Percentiles rank a stretch among this genome's conserved stretches.
Conservation (phyloP, 768 basidiomycete genomes). For the Boletellus emodensis region DNA sequence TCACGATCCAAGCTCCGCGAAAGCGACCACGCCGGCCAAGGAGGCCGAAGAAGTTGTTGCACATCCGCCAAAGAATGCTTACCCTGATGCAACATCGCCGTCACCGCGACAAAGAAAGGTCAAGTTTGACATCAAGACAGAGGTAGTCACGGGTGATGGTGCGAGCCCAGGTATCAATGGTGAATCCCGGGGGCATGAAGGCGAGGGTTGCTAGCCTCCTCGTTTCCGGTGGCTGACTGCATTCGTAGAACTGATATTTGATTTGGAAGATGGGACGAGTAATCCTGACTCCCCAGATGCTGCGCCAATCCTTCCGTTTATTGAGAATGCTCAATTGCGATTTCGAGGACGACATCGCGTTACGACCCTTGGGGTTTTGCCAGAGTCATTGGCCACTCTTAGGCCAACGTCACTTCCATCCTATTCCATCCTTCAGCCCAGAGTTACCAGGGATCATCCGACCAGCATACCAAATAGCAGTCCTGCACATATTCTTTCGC, state of each 20-base stretch:
- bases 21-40: slow-evolving; percentile 6
- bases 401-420: slow-evolving; percentile 68
- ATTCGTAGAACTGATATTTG: slow-evolving; percentile 62
- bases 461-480: not conserved
- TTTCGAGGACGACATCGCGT: slow-evolving; percentile 25
- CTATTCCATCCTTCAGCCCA: slow-evolving; percentile 52
- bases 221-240: slow-evolving; percentile 3
- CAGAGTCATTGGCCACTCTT: slow-evolving; percentile 55
- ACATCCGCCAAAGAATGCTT: slow-evolving; percentile 17
- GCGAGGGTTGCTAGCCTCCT: slow-evolving; percentile 31
- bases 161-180: slow-evolving; percentile 32
- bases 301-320: slow-evolving; percentile 36
- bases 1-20: slow-evolving; percentile 11
- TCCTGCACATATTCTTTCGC: not conserved
- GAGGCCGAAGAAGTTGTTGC: slow-evolving; percentile 6
- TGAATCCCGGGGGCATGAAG: slow-evolving; percentile 39
- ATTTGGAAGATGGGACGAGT: slow-evolving; percentile 54
- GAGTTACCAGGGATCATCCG: not conserved
- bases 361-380: slow-evolving; percentile 39
- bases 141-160: slow-evolving; percentile 44
- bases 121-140: slow-evolving; percentile 67
- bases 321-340: slow-evolving; percentile 26
- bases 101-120: slow-evolving; percentile 56
- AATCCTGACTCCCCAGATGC: slow-evolving; percentile 30
- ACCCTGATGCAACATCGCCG: slow-evolving; percentile 24